These are phyloP conservation scores for Rhododendron kiyosumense DNA, from an alignment of 148 eudicot species.

Conservation along the genomic window DNA sequence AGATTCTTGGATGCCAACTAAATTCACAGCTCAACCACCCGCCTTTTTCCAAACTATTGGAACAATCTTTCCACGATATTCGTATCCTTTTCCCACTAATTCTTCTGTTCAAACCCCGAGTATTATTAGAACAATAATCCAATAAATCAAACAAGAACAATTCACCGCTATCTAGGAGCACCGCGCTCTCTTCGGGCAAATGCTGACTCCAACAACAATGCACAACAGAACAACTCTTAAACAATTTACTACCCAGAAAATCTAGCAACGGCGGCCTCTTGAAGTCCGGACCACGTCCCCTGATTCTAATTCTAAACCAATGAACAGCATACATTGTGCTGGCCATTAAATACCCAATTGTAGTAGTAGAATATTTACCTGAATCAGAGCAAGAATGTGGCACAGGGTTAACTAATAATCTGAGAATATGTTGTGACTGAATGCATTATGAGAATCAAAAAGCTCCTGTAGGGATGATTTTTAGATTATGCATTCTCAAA, in stretches of 20 bases:
- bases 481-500: background rate
- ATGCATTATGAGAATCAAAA: background rate
- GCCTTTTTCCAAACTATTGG: constrained; percentile 12
- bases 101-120: background rate
- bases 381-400: constrained; percentile 8
- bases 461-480: background rate
- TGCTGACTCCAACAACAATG: constrained; percentile 84
- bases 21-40: constrained; percentile 82
- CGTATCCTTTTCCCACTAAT: constrained; percentile 36
- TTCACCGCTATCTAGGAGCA: constrained; percentile 63
- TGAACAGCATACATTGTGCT: constrained; percentile 52
- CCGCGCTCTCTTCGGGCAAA: constrained; percentile 53
- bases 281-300: constrained; percentile 12
- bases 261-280: constrained; percentile 31
- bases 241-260: constrained; percentile 36
- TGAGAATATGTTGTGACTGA: constrained; percentile 30
- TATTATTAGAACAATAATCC: constrained; percentile 7
- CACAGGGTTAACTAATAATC: constrained; percentile 35
- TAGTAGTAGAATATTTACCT: constrained; percentile 14
- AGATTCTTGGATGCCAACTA: constrained; percentile 72
- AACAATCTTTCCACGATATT: constrained; percentile 36
- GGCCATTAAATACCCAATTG: constrained; percentile 60
- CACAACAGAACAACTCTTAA: constrained; percentile 41
- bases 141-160: constrained; percentile 57
- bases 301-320: constrained; percentile 46